Base-by-base conservation (phyloP, 2,329 filamentous ascomycete species). In the Beauveria scarabaeidicola region DNA sequence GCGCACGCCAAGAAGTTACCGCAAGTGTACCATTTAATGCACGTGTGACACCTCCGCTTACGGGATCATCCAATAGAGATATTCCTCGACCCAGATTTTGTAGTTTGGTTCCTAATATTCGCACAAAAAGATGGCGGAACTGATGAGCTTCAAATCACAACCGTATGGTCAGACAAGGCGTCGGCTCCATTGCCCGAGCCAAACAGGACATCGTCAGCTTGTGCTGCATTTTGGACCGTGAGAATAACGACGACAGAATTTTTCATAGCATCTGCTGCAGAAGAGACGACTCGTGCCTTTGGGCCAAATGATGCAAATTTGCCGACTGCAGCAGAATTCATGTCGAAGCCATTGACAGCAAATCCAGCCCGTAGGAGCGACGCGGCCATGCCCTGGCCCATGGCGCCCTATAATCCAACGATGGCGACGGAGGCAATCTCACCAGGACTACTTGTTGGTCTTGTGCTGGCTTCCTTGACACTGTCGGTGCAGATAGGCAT, bases 361-460 rank as follows among this genome's bases (percentile, higher is more conserved):
- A 69, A 73, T 3, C 70, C 69, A 3, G 69, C 67, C 7, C 67
- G 65, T 0, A 74, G 53, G 8, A 74, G 66, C 1, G 72, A 72
- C 1, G 66, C 59, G 1, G 72, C 73, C 69, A 75, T 75, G 27
- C 73, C 72, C 32, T 70, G 68, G 5, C 72, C 73, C 73, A 75
- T 75, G 1, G 72, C 72, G 0, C 73, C 72, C 9, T n/a, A n/a
- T n/a, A 75, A 61, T 1, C 73, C 73, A 21, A 74, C 68, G 59
- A 74, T 68, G 13, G 69, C 72, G 27, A 74, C 61, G 27, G 68
- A 75, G 17, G 64, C 63, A 25, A 70, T 66, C 11, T 65, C 64
- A 9, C 64, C 23, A 1, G 66, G 64, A 8, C 66, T 67, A 10
- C 46, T 64, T 2, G 52, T 32, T 1, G 53, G 19, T 27, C 56